Evolutionary conservation across 495 filamentous ascomycete genomes (phyloP).

Genomic region (Neurospora sp.): DNA sequence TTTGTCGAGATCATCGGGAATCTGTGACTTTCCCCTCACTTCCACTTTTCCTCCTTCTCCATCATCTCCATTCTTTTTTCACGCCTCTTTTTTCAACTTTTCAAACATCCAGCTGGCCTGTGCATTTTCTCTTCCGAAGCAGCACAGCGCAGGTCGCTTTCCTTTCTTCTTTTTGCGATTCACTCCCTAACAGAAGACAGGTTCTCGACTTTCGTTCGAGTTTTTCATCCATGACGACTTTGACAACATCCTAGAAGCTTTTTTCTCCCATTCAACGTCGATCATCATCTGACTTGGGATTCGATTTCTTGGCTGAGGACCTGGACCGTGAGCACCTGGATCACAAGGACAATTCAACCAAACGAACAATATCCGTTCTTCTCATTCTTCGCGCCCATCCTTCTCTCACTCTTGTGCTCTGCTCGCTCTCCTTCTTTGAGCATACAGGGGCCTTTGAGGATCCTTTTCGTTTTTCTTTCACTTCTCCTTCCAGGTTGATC

Average conservation of each 20-base stretch:
- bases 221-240: not conserved
- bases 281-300: not conserved
- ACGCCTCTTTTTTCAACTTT: not conserved
- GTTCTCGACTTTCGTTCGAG: not conserved
- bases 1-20: not conserved
- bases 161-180: not conserved
- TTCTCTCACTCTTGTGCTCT: conserved; percentile 28
- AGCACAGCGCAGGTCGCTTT: not conserved
- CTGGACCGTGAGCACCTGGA: not conserved
- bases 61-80: not conserved
- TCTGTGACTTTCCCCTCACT: not conserved
- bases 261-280: not conserved
- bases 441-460: not conserved
- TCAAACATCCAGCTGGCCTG: not conserved
- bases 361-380: not conserved
- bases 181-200: not conserved
- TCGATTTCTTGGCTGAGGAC: not conserved
- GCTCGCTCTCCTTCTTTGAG: conserved; percentile 2
- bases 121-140: not conserved
- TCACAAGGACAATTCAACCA: not conserved
- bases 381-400: conserved; percentile 5
- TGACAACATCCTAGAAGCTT: not conserved
- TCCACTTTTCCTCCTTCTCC: not conserved
- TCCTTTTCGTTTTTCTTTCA: not conserved
- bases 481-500: conserved; percentile 42